These are phyloP conservation scores for Arthrobotrys conoides DNA, from an alignment of 2,329 filamentous ascomycete genomes.

Conservation along the genomic window DNA sequence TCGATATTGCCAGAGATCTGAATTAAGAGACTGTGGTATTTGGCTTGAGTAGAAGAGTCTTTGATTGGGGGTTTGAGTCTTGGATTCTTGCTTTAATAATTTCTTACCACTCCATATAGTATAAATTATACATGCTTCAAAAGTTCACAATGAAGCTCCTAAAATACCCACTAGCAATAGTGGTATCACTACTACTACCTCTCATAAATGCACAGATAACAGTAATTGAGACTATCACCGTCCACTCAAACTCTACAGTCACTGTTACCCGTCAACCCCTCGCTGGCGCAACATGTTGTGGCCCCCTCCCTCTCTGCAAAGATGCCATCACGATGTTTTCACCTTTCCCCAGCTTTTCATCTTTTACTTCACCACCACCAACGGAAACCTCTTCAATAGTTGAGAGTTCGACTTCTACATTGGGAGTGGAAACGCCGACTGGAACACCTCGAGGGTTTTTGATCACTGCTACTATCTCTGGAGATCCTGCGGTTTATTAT, in stretches of 20 bases:
- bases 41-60: too few species aligned
- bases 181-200: neutral
- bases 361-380: neutral
- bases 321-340: neutral
- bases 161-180: too few species aligned
- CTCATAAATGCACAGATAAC: neutral
- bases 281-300: neutral
- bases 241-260: neutral
- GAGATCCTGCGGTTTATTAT: neutral
- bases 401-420: neutral
- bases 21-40: too few species aligned
- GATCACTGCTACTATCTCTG: neutral
- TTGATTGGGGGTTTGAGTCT: too few species aligned
- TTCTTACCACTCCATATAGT: too few species aligned
- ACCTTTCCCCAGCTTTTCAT: too few species aligned
- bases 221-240: conserved; percentile 5
- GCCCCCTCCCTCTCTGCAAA: conserved; percentile 3
- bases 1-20: too few species aligned
- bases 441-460: conserved; percentile 4
- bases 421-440: neutral
- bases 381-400: neutral
- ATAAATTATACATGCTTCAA: neutral
- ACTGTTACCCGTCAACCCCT: neutral
- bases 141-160: neutral
- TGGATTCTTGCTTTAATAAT: too few species aligned